Conservation (phyloP, 2,329 filamentous ascomycete genomes). For the Aspergillus hiratsukae region DNA sequence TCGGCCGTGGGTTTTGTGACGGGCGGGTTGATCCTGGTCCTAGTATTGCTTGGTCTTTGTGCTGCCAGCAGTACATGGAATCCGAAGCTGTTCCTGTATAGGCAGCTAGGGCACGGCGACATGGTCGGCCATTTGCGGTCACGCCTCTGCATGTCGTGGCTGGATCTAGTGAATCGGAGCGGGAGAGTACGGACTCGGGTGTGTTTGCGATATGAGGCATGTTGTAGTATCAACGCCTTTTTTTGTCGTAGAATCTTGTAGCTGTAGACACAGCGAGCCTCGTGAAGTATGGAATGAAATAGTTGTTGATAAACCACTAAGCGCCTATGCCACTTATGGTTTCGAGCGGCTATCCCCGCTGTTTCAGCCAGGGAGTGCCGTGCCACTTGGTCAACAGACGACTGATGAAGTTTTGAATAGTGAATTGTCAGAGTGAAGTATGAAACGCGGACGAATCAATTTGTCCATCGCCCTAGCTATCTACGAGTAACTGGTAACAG, state of each 20-base stretch:
- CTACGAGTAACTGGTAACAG: neutral
- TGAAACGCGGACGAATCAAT: neutral
- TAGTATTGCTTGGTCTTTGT: slow-evolving; percentile 72
- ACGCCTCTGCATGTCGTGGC: slow-evolving; percentile 83
- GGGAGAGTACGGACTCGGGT: slow-evolving; percentile 72
- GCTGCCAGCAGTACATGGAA: slow-evolving; percentile 82
- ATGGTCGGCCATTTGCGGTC: slow-evolving; percentile 75
- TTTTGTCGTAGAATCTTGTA: neutral
- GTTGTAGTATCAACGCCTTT: slow-evolving; percentile 1
- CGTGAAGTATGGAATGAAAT: neutral
- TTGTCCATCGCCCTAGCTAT: neutral
- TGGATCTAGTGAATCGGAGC: slow-evolving; percentile 80
- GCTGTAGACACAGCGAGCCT: neutral
- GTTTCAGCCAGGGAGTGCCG: neutral
- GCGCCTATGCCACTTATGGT: neutral
- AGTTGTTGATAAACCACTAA: neutral
- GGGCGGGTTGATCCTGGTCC: slow-evolving; percentile 28
- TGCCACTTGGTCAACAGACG: neutral
- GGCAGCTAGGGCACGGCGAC: slow-evolving; percentile 65
- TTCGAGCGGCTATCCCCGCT: neutral
- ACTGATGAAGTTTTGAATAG: neutral
- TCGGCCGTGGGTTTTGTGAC: slow-evolving; percentile 41
- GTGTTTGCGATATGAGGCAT: slow-evolving; percentile 69
- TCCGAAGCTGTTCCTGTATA: slow-evolving; percentile 31
- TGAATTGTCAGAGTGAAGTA: neutral